Evolutionary conservation across 495 filamentous ascomycete genomes (phyloP).

Genomic region (Penicillium arizonense): DNA sequence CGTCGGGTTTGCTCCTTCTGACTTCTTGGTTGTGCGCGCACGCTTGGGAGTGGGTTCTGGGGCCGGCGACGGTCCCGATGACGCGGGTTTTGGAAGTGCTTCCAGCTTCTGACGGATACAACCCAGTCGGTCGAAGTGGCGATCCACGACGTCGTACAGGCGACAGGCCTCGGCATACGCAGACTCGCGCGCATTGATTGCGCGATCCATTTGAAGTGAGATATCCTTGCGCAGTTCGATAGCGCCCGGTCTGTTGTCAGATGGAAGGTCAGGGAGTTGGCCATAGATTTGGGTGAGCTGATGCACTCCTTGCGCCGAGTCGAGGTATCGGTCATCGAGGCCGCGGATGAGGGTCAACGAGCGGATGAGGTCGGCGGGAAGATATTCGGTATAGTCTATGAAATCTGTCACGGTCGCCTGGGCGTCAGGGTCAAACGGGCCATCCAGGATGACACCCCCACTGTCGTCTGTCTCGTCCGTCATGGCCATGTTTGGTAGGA

Average conservation of each 20-base stretch:
- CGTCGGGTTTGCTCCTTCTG: conserved; percentile 35
- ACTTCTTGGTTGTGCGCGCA: conserved; percentile 44
- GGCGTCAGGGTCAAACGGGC: conserved; percentile 78
- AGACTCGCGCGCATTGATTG: conserved; percentile 72
- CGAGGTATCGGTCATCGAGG: conserved; percentile 69
- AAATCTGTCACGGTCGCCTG: conserved; percentile 93
- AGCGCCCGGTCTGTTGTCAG: conserved; percentile 51
- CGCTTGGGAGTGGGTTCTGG: conserved; percentile 52
- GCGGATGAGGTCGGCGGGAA: conserved; percentile 87
- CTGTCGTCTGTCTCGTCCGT: conserved; percentile 42
- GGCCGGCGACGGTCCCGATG: conserved; percentile 63
- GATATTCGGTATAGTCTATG: conserved; percentile 94
- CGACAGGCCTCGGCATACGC: conserved; percentile 80
- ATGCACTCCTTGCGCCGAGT: conserved; percentile 66
- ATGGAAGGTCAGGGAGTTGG: conserved; percentile 59
- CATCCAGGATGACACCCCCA: conserved; percentile 48
- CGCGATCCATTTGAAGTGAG: conserved; percentile 69
- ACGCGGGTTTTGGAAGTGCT: conserved; percentile 68
- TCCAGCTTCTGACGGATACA: conserved; percentile 81
- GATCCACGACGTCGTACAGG: conserved; percentile 72
- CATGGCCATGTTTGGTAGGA: conserved; percentile 21
- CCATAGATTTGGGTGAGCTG: conserved; percentile 72
- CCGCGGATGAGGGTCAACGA: conserved; percentile 85
- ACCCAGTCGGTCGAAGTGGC: conserved; percentile 72
- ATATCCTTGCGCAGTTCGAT: conserved; percentile 70